Evolutionary conservation across 805 yeast species (phyloP).

Genomic region (Monosporozyma unispora): DNA sequence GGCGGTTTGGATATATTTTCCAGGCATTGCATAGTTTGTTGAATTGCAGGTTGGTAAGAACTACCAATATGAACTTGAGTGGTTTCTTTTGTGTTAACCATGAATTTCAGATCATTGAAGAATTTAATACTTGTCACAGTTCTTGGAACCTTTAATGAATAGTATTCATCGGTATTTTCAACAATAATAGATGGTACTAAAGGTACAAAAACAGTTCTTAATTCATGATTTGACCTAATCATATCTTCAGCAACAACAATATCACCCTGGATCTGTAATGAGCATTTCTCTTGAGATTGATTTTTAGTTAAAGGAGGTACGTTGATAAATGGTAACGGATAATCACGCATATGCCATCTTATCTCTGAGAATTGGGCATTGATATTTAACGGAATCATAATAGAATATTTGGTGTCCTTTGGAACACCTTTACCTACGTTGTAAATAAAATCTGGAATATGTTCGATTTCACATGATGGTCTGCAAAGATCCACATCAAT

Average conservation of each 20-base stretch:
- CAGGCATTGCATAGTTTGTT: constrained; percentile 65
- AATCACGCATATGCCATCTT: constrained; percentile 69
- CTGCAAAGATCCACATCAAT: constrained; percentile 39
- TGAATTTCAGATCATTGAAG: constrained; percentile 50
- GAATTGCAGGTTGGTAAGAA: constrained; percentile 75
- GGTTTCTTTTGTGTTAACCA: constrained; percentile 45
- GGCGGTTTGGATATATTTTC: constrained; percentile 88
- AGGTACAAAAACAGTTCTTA: constrained; percentile 56
- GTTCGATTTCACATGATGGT: constrained; percentile 43
- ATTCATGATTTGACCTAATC: constrained; percentile 39
- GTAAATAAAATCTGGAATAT: constrained; percentile 53
- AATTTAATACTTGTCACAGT: constrained; percentile 70
- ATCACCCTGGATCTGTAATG: constrained; percentile 47
- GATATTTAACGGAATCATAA: constrained; percentile 55
- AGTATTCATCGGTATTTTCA: constrained; percentile 35
- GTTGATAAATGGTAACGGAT: constrained; percentile 73
- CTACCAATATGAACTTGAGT: constrained; percentile 77
- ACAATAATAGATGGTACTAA: constrained; percentile 40
- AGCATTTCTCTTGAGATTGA: constrained; percentile 22
- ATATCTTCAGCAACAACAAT: constrained; percentile 61
- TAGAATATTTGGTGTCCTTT: constrained; percentile 52
- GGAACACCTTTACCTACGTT: constrained; percentile 82
- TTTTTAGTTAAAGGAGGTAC: constrained; percentile 46
- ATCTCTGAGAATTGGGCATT: constrained; percentile 52
- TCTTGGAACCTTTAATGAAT: constrained; percentile 57